Conservation (phyloP, 495 filamentous ascomycete genomes). For the Tuber umbilicatum region DNA sequence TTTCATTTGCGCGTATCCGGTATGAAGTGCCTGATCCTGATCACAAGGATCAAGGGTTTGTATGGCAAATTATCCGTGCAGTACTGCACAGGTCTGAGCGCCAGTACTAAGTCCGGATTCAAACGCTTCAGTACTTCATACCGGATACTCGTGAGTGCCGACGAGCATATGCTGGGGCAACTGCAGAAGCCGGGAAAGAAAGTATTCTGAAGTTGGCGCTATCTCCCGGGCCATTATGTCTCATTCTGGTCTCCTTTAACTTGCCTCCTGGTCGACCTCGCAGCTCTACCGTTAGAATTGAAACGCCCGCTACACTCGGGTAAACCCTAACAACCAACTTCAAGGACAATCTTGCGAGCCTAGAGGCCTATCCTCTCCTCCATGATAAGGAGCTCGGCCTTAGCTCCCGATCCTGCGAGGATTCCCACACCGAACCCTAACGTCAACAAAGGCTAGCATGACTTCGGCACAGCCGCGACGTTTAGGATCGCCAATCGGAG, state of each 20-base stretch:
- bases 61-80: not conserved
- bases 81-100: not conserved
- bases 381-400: not conserved
- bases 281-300: not conserved
- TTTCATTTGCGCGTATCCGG: not conserved
- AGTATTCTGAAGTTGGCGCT: not conserved
- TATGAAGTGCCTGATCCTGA: not conserved
- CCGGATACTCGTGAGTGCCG: not conserved
- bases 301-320: not conserved
- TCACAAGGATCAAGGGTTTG: not conserved
- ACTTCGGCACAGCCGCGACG: not conserved
- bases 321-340: not conserved
- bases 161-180: not conserved
- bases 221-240: not conserved
- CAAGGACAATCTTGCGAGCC: not conserved
- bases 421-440: not conserved
- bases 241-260: too few species aligned
- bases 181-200: not conserved
- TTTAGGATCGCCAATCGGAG: not conserved
- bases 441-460: not conserved
- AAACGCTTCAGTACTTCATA: not conserved
- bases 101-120: not conserved
- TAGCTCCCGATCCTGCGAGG: not conserved
- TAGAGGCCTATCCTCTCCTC: not conserved
- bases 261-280: too few species aligned